A percentile compares a stretch with the other conserved stretches of the same genome.
phyloP scores from a whole-genome alignment of 257 asterid species.

The Salvia splendens region DNA sequence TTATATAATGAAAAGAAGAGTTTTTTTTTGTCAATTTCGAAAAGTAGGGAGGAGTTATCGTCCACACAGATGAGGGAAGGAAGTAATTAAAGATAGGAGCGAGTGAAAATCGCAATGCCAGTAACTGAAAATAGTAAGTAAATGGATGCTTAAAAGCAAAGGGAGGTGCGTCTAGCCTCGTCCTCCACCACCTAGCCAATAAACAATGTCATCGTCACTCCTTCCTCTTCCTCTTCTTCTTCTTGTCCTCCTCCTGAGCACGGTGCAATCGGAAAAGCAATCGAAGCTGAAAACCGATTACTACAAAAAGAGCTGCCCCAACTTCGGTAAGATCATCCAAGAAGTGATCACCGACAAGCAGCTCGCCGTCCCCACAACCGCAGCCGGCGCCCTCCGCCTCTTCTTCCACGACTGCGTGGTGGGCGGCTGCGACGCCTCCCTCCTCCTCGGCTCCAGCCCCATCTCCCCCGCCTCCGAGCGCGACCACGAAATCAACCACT shows the following conservation, averaged over 20 bases:
- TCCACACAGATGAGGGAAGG: too few species aligned
- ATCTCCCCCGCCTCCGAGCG: constrained; percentile 53
- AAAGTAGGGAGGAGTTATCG: too few species aligned
- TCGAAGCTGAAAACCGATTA: constrained; percentile 41
- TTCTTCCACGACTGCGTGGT: constrained; percentile 93
- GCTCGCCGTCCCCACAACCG: constrained; percentile 67
- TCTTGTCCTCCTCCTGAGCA: constrained; percentile 34
- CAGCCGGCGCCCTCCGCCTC: constrained; percentile 83
- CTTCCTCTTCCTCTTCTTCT: constrained; percentile 34
- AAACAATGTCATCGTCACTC: constrained; percentile 41
- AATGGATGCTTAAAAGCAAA: too few species aligned
- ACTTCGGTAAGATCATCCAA: constrained; percentile 51
- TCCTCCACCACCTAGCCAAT: constrained; percentile 27
- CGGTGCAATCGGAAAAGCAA: too few species aligned
- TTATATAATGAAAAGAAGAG: too few species aligned
- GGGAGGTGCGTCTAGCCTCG: neutral
- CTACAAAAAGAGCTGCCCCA: constrained; percentile 70
- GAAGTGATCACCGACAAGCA: constrained; percentile 64
- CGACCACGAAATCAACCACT: constrained; percentile 59
- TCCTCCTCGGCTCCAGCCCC: constrained; percentile 38
- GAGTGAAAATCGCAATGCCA: too few species aligned
- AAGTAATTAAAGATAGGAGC: too few species aligned
- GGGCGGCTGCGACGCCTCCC: constrained; percentile 88
- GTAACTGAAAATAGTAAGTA: too few species aligned
- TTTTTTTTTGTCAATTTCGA: too few species aligned